Evolutionary conservation across 2,329 filamentous ascomycete genomes (phyloP).

Genomic region (Pseudogymnoascus sp.): DNA sequence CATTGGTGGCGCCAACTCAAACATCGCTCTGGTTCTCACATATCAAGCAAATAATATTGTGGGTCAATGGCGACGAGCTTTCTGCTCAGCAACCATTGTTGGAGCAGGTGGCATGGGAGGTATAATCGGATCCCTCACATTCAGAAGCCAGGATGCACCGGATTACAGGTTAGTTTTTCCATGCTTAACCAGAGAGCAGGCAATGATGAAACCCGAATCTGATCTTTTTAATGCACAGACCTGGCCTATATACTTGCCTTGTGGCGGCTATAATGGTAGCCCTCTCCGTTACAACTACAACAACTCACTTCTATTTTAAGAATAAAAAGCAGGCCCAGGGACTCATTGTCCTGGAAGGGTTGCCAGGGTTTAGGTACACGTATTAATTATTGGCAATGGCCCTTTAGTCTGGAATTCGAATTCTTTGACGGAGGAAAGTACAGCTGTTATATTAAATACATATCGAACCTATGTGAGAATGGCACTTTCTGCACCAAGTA

Average conservation of each 20-base stretch:
- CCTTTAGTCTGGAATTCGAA: neutral
- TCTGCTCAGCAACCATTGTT: slow-evolving; percentile 69
- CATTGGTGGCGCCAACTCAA: slow-evolving; percentile 48
- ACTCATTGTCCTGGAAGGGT: slow-evolving; percentile 25
- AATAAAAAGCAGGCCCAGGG: slow-evolving; percentile 28
- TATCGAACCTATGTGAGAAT: neutral
- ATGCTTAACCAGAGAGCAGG: neutral
- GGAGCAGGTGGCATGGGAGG: slow-evolving; percentile 73
- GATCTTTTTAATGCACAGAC: slow-evolving; percentile 5
- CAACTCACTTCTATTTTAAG: slow-evolving; percentile 22
- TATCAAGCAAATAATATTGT: slow-evolving; percentile 86
- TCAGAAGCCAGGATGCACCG: slow-evolving; percentile 51
- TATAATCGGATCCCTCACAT: slow-evolving; percentile 69
- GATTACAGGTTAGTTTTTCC: slow-evolving; percentile 35
- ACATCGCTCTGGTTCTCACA: slow-evolving; percentile 66
- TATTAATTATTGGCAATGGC: neutral
- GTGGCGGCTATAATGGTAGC: slow-evolving; percentile 19
- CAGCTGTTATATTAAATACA: neutral
- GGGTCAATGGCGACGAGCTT: slow-evolving; percentile 81
- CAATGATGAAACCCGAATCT: neutral
- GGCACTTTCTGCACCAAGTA: neutral
- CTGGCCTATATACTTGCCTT: slow-evolving; percentile 16
- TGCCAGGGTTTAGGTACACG: slow-evolving; percentile 26
- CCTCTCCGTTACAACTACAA: slow-evolving; percentile 20
- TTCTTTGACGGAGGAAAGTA: neutral